Base-by-base conservation (phyloP, 73 alveolate species). In the Paramecium bursaria region DNA sequence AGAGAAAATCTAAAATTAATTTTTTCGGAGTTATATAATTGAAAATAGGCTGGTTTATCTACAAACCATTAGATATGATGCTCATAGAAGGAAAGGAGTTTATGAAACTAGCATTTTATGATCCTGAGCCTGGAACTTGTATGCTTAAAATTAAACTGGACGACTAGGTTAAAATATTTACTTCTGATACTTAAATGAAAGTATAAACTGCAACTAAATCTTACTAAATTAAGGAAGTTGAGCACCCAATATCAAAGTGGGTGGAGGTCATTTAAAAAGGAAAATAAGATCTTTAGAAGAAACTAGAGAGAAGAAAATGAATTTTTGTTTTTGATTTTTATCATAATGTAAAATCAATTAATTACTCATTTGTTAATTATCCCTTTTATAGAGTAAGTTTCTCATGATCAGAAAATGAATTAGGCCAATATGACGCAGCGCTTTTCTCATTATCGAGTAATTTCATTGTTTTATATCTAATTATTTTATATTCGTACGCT, bases 341-440 rank as follows among this genome's bases (percentile, higher is more conserved):
- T n/a, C n/a, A n/a, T n/a, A n/a, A n/a, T n/a, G 82, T 39, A 42
- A 67, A 67, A 67, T 67, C 82, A 1, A 67, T 67, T 1, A 67
- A 47, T 35, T 15, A 10, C 44, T 67, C 82, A 21, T 67, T 7
- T 42, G 33, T 35, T 23, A 67, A 42, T 15, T 1, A 4, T 39
- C 82, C 82, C 23, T 67, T 67, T 35, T 22, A 39, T 67, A 67
- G 44, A 14, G 33, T 13, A 7, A 67, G 55, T 67, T 67, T 67
- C 7, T 42, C 33, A 33, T 42, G 19, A 19, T 67, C 19, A 55
- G 87, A 35, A 89, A 85, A 85, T 11, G 35, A 44, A n/a, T 73
- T 85, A 22, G 91, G 91, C 90, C 88, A 85, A 75, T 55, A 48
- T 1, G 73, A 39, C 3, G 89, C 67, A 19, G 91, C 60, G 15